These are phyloP conservation scores for Gossypioides kirkii DNA, from an alignment of 345 rosid species.

Conservation along the genomic window DNA sequence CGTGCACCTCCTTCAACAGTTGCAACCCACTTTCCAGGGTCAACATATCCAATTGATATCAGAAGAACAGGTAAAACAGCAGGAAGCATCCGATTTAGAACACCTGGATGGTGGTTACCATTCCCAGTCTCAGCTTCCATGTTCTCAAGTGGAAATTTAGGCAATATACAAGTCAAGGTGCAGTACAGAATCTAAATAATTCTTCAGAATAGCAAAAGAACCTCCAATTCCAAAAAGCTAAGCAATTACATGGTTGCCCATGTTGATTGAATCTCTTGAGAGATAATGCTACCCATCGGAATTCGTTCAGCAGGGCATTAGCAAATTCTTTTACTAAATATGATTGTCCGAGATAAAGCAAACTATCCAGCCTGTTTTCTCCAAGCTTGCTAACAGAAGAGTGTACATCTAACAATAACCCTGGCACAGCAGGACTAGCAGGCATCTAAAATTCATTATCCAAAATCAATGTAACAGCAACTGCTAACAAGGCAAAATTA, in stretches of 20 bases:
- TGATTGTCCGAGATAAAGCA: conserved; percentile 6
- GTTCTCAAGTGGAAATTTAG: conserved; percentile 22
- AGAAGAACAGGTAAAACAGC: conserved; percentile 63
- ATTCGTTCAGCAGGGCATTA: conserved; percentile 7
- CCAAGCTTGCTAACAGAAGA: background rate
- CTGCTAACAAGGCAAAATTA: conserved; percentile 4
- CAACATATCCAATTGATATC: conserved; percentile 77
- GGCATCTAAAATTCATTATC: conserved; percentile 9
- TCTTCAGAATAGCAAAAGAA: conserved; percentile 23
- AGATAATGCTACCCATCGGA: conserved; percentile 2
- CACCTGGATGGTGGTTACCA: conserved; percentile 33
- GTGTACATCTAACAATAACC: background rate
- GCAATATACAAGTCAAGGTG: conserved; percentile 12
- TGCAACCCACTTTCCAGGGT: conserved; percentile 97
- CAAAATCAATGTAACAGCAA: conserved; percentile 6
- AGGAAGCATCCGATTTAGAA: conserved; percentile 56
- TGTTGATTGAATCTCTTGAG: conserved; percentile 14
- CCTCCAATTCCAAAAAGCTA: conserved; percentile 19
- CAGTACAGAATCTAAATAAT: conserved; percentile 14
- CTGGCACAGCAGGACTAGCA: background rate
- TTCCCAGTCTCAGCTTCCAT: conserved; percentile 66
- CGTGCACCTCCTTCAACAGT: conserved; percentile 87
- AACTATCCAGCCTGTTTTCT: background rate
- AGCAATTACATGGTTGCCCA: conserved; percentile 28
- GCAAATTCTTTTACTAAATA: conserved; percentile 13